Base-by-base conservation (phyloP, 352 stramenopile genomes). In the Globisporangium camurandrum region DNA sequence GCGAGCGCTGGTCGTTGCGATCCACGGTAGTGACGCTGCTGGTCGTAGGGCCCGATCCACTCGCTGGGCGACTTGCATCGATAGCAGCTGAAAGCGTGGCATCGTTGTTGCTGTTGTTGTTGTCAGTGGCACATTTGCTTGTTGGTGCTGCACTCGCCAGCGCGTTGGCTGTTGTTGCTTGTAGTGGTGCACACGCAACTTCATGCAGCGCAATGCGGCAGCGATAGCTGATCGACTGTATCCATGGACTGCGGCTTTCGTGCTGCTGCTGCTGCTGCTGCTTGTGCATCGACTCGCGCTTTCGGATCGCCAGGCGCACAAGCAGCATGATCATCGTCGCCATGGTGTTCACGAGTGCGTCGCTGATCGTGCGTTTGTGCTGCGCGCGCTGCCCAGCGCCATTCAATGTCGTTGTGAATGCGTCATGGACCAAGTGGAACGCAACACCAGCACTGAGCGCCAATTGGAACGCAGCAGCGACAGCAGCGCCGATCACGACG, bases 331-430 rank as follows among this genome's bases (percentile, higher is more conserved):
- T 36, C 43, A 61, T 57, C 10, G 55, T 57, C 14, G 42, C 42
- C 48, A 44, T 57, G 3, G 48, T 57, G 41, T 61, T 61, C 16
- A 47, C 28, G 33, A 61, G 49, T 17, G 56, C 9, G 28, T 61
- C 49, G 31, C 51, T 57, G 9, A 46, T n/a, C 1, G 40, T 24
- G 22, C 57, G 22, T 1, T 30, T 5, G n/a, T 53, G 49, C 30
- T 34, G 8, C 6, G 10, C 16, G n/a, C 27, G 38, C 28, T 42
- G 16, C 0, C 11, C 24, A 2, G 34, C 47, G 36, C 56, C 10
- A 20, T 26, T 34, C 34, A 44, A 3, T 2, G 51, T 34, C 14
- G 14, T 12, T 7, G 8, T 28, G 26, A 20, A 20, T 5, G n/a
- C 40, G 5, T 22, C 12, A 1, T 46, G 23, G 9, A 57, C 39